A percentile compares a stretch with the other conserved stretches of the same genome.
phyloP scores from a whole-genome alignment of 1,284 basidiomycete species.

The Trichosporon ovoides region DNA sequence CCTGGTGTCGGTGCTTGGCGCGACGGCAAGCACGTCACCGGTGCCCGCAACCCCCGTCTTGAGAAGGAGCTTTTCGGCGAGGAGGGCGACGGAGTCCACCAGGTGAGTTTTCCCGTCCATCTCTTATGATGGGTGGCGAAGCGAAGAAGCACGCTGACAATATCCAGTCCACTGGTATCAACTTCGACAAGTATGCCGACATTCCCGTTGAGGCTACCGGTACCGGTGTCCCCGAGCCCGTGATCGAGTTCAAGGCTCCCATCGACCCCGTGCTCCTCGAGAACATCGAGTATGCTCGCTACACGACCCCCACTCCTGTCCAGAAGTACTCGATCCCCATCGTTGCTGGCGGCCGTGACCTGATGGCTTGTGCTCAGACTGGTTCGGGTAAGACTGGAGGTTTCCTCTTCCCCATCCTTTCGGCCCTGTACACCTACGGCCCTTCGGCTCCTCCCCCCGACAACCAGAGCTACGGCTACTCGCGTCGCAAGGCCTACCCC shows the following conservation, averaged over 20 bases:
- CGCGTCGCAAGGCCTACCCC: slow-evolving; percentile 85
- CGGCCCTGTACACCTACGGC: slow-evolving; percentile 81
- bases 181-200: slow-evolving; percentile 99
- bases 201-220: slow-evolving; percentile 99
- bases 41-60: slow-evolving; percentile 72
- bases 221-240: slow-evolving; percentile 87
- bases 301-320: slow-evolving; percentile 92
- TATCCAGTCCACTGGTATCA: slow-evolving; percentile 93
- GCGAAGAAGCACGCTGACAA: slow-evolving; percentile 40
- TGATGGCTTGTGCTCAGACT: slow-evolving; percentile 99
- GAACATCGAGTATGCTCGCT: slow-evolving; percentile 89
- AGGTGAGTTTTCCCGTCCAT: slow-evolving; percentile 30
- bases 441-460: slow-evolving; percentile 60
- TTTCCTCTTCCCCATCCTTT: slow-evolving; percentile 98
- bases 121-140: slow-evolving; percentile 6
- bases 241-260: slow-evolving; percentile 82
- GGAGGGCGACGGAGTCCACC: slow-evolving; percentile 60
- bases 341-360: slow-evolving; percentile 79
- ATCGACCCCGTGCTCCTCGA: slow-evolving; percentile 89
- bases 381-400: slow-evolving; percentile 99
- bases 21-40: slow-evolving; percentile 79
- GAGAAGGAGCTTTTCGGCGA: slow-evolving; percentile 97
- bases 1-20: slow-evolving; percentile 79
- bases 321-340: slow-evolving; percentile 99
- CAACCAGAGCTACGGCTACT: slow-evolving; percentile 54